These are phyloP conservation scores for Basidiobolus meristosporus DNA, from an alignment of 371 early-diverging fungal genomes.

Conservation along the genomic window DNA sequence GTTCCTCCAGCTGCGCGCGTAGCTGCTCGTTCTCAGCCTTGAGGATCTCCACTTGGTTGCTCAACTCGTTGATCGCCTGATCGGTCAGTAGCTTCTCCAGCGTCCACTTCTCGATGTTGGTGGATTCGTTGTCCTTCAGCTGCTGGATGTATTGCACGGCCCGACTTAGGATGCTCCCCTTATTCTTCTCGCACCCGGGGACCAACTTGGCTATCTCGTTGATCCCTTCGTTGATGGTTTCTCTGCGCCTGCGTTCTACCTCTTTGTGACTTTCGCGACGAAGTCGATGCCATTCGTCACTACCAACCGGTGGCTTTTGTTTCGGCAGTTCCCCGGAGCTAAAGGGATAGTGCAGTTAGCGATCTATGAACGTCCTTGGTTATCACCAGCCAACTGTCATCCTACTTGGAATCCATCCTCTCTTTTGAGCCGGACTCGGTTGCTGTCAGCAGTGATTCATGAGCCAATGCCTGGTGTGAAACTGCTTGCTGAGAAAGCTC, in stretches of 20 bases:
- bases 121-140: slow-evolving; percentile 41
- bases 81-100: slow-evolving; percentile 43
- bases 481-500: no score
- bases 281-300: slow-evolving; percentile 59
- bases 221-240: slow-evolving; percentile 83
- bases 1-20: slow-evolving; percentile 4
- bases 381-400: no score
- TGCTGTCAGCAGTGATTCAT: no score
- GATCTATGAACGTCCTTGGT: no score
- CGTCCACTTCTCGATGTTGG: slow-evolving; percentile 38
- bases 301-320: slow-evolving; percentile 35
- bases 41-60: slow-evolving; percentile 16
- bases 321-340: no score
- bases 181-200: slow-evolving; percentile 78
- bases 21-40: slow-evolving; percentile 13
- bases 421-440: no score
- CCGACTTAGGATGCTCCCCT: slow-evolving; percentile 67
- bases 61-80: slow-evolving; percentile 38
- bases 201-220: slow-evolving; percentile 63
- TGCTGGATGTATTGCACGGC: slow-evolving; percentile 67
- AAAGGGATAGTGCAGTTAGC: no score
- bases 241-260: slow-evolving; percentile 83
- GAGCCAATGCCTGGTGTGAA: no score
- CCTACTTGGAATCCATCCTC: no score
- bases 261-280: slow-evolving; percentile 83